phyloP scores from a whole-genome alignment of 2,329 filamentous ascomycete species.

The Gnomoniopsis smithogilvyi region DNA sequence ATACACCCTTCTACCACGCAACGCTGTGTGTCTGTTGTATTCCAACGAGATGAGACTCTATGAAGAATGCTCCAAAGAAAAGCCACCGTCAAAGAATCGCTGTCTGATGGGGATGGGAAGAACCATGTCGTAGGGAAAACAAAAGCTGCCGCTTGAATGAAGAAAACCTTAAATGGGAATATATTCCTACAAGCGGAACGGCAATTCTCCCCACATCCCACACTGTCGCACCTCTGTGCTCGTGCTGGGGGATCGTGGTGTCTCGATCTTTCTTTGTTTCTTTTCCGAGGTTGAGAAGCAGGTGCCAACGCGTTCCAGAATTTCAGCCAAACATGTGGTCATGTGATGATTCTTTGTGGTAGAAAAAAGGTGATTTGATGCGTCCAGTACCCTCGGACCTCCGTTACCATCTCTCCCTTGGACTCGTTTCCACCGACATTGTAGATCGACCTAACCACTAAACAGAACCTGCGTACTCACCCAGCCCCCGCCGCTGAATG shows the following conservation, averaged over 20 bases:
- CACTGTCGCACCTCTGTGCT: neutral
- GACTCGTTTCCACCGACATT: conserved; percentile 3
- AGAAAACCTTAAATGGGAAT: conserved; percentile 16
- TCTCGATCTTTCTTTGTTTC: conserved; percentile 1
- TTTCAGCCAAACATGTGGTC: conserved; percentile 10
- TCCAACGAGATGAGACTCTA: neutral
- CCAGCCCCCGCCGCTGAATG: neutral
- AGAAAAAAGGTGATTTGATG: conserved; percentile 2
- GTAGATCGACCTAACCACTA: conserved; percentile 6
- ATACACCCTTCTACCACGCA: neutral
- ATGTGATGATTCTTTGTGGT: conserved; percentile 8
- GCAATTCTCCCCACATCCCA: neutral
- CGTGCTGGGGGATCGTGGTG: neutral
- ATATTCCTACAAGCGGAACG: conserved; percentile 25
- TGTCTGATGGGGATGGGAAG: neutral
- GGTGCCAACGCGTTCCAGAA: neutral
- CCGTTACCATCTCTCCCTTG: neutral
- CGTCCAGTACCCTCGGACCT: neutral
- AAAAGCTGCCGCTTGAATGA: neutral
- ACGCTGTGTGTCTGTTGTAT: neutral
- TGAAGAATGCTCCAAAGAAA: neutral
- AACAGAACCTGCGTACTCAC: neutral
- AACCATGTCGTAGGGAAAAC: neutral
- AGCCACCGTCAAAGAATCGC: neutral
- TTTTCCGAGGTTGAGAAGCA: neutral